Evolutionary conservation across 495 filamentous ascomycete species (phyloP).

Genomic region (Penicillium soppii): DNA sequence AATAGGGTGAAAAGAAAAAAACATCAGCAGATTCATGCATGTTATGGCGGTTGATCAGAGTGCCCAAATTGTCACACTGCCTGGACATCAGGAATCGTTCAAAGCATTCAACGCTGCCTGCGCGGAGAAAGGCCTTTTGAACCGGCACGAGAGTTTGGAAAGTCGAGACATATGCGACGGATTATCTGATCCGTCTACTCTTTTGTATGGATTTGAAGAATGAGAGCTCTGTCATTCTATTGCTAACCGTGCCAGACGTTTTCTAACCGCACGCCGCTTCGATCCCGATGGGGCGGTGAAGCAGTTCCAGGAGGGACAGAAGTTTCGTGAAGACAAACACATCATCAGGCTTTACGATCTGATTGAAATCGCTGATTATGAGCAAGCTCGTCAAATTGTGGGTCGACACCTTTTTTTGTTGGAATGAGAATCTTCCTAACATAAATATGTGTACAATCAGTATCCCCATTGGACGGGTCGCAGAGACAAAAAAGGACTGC

Average conservation of each 20-base stretch:
- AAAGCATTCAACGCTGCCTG: conserved; percentile 19
- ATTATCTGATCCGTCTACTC: conserved; percentile 27
- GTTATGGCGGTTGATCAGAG: too few species aligned
- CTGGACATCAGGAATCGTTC: background rate
- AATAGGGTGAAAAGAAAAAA: too few species aligned
- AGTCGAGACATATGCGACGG: conserved; percentile 18
- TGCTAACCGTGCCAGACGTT: conserved; percentile 22
- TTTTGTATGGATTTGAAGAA: conserved; percentile 21
- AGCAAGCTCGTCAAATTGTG: conserved; percentile 25
- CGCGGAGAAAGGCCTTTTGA: conserved; percentile 21
- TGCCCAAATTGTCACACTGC: background rate
- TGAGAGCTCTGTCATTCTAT: background rate
- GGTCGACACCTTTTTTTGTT: background rate
- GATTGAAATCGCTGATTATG: conserved; percentile 23
- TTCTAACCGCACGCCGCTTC: conserved; percentile 28
- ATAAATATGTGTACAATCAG: conserved; percentile 16
- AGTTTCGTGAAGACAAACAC: conserved; percentile 21
- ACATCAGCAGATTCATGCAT: too few species aligned
- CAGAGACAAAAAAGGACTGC: conserved; percentile 25
- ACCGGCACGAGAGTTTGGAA: conserved; percentile 15
- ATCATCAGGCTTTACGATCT: conserved; percentile 22
- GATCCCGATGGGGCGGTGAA: conserved; percentile 16
- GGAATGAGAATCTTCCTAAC: background rate
- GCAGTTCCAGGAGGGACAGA: conserved; percentile 22
- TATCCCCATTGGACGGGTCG: conserved; percentile 39